Conservation (phyloP, 1,139 yeast genomes). For the Maudiozyma humilis region DNA sequence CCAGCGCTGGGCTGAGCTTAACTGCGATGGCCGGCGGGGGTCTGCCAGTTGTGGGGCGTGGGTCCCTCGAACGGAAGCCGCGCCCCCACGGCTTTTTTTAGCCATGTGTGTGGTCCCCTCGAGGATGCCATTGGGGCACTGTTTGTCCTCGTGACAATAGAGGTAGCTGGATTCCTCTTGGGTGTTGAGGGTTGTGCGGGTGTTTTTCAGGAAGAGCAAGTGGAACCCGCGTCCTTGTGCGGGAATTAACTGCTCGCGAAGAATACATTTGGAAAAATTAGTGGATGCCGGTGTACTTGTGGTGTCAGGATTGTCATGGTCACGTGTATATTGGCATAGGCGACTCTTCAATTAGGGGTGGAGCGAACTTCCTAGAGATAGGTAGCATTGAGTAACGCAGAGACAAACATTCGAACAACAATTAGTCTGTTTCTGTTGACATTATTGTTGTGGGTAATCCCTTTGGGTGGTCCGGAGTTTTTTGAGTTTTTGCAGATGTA, state of each 20-base stretch:
- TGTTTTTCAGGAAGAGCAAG: too few relatives aligned
- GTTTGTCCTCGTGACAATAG: background rate
- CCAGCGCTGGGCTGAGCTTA: too few relatives aligned
- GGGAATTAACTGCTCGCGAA: background rate
- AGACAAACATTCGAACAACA: too few relatives aligned
- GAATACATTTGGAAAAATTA: background rate
- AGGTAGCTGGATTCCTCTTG: background rate
- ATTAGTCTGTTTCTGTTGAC: too few relatives aligned
- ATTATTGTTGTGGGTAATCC: too few relatives aligned
- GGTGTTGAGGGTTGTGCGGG: background rate
- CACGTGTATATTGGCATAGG: background rate
- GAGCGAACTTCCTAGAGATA: too few relatives aligned
- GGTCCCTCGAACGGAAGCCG: background rate
- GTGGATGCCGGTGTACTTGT: background rate
- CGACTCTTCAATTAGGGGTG: background rate
- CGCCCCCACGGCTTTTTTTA: background rate
- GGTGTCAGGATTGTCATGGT: background rate
- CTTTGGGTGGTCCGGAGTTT: too few relatives aligned
- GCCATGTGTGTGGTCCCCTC: background rate
- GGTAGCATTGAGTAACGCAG: too few relatives aligned
- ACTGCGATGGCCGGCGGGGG: too few relatives aligned
- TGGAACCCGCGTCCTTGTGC: background rate
- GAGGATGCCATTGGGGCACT: background rate
- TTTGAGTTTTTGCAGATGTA: too few relatives aligned
- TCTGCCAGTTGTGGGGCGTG: too few relatives aligned